Evolutionary conservation across 225 moss, liverwort and hornwort genomes (phyloP), one percentile per base, ranked within the genome.

Genomic region (Takakia lepidozioides): DNA sequence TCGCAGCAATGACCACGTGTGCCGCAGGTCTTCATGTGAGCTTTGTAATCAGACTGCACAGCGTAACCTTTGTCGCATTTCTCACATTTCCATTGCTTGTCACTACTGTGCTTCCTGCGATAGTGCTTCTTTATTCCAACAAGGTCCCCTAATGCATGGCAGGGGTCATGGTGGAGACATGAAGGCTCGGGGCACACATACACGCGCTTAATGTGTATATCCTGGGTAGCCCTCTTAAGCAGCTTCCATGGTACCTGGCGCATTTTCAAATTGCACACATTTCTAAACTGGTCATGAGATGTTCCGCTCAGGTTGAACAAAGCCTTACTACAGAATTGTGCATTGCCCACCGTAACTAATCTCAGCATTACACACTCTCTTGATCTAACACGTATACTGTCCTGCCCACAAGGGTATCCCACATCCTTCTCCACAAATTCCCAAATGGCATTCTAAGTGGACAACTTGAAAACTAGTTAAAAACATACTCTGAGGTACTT

Each of bases 191-290:
- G 87, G 29, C 87, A 87, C 7, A 87, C 74, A 61, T 84, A 87
- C 2, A 87, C 87, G 19, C 87, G 73, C 60, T 84, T 87, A n/a
- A n/a, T n/a, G 49, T 74, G 68, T 15, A 59, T 75, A 28, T 76
- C 84, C 10, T 68, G 53, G 42, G 60, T 77, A 6, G 84, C 64
- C 56, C 71, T 61, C 50, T 84, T 83, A 51, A 76, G 38, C n/a
- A 87, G 81, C 64, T 87, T 87, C 87, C 87, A 87, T 9, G 87
- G 87, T 57, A 87, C 85, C 85, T 86, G 58, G n/a, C 11, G 10
- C 35, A 18, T 26, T 25, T n/a, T 2, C 18, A 8, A 42, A 27
- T 14, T 14, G 14, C 16, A 2, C 43, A 25, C 5, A 52, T 10
- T 1, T 8, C 8, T 15, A 28, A 3, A 21, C 29, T 2, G 9